Base-by-base conservation (phyloP, 2,329 filamentous ascomycete genomes). In the Fonsecaea monophora region DNA sequence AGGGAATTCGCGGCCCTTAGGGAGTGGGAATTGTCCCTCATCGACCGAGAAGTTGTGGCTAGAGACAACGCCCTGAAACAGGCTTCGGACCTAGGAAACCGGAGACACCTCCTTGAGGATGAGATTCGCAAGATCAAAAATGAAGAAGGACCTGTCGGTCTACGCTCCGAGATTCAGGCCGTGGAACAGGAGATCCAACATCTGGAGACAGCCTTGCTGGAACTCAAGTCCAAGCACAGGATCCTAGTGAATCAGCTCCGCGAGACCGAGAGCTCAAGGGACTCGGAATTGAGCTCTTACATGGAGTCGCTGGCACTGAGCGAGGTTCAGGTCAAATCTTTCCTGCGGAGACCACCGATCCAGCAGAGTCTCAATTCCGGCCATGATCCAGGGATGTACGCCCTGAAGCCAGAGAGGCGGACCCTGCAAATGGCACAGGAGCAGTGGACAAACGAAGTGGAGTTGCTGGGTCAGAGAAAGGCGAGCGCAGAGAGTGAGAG, bases 341-440 rank as follows among this genome's bases (percentile, higher is more conserved):
- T 87, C 72, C 78, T 89, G 9, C 77, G 76, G 32, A 77, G 78
- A 32, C 82, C 83, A 12, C 83, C 80, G 3, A 71, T 82, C 35
- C 45, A 35, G n/a, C 75, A 76, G 60, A 77, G 82, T 8, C 72
- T 80, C n/a, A 40, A 60, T 2, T 71, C 63, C 21, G 53, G 15
- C 58, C 61, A 42, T 37, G 66, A 66, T 35, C 42, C 38, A 1
- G 79, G 77, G 2, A 86, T 86, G 71, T 81, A 84, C 58, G 77
- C 81, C 2, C 77, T 89, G 37, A 84, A 84, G n/a, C 78, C 82
- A 0, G 83, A 85, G 62, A 82, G 85, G 40, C 80, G 87, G 50
- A 89, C 86, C 1, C 79, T 89, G 32, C 83, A 85, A 35, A 84
- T 89, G 82, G 87, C 86, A 4, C 81, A 81, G 64, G 85, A 87